A percentile compares a stretch with the other conserved stretches of the same genome.
Evolutionary conservation across 2,329 filamentous ascomycete genomes (phyloP).

Genomic region (Aspergillus luchuensis): DNA sequence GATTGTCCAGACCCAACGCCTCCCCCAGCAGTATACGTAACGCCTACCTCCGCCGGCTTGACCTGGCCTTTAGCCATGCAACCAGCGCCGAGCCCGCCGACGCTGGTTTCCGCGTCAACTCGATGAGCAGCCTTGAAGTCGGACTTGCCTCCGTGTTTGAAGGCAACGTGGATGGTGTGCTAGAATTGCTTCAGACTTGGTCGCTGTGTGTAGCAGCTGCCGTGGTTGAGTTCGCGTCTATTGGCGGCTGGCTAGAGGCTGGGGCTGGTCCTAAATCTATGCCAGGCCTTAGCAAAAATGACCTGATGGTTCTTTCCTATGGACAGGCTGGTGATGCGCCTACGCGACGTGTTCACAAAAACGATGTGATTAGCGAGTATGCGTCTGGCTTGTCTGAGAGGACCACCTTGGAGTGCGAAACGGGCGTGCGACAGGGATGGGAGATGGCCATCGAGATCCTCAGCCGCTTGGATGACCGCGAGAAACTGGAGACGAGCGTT

Average conservation of each 20-base stretch:
- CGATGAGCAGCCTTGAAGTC: constrained; percentile 74
- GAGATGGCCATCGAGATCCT: constrained; percentile 83
- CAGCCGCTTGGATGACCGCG: constrained; percentile 74
- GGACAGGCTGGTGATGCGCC: constrained; percentile 57
- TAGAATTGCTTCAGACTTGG: constrained; percentile 75
- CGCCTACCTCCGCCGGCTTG: constrained; percentile 73
- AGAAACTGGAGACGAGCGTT: constrained; percentile 72
- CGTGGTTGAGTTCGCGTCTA: constrained; percentile 79
- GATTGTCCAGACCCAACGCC: not conserved
- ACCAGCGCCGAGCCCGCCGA: constrained; percentile 66
- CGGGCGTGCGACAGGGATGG: constrained; percentile 70
- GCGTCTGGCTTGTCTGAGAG: constrained; percentile 61
- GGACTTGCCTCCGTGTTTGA: constrained; percentile 81
- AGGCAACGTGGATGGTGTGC: constrained; percentile 73
- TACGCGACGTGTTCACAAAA: constrained; percentile 65
- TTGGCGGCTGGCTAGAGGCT: constrained; percentile 77
- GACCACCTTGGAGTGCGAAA: constrained; percentile 35
- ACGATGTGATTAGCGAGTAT: constrained; percentile 76
- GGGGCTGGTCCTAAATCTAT: constrained; percentile 59
- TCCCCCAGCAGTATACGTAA: constrained; percentile 46
- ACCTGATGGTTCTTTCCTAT: constrained; percentile 79
- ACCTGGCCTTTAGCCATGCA: constrained; percentile 66
- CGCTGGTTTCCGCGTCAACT: constrained; percentile 69
- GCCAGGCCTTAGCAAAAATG: constrained; percentile 72
- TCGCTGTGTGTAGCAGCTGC: constrained; percentile 77